phyloP scores from a whole-genome alignment of 495 filamentous ascomycete genomes.

The Chlorociboria aeruginascens region DNA sequence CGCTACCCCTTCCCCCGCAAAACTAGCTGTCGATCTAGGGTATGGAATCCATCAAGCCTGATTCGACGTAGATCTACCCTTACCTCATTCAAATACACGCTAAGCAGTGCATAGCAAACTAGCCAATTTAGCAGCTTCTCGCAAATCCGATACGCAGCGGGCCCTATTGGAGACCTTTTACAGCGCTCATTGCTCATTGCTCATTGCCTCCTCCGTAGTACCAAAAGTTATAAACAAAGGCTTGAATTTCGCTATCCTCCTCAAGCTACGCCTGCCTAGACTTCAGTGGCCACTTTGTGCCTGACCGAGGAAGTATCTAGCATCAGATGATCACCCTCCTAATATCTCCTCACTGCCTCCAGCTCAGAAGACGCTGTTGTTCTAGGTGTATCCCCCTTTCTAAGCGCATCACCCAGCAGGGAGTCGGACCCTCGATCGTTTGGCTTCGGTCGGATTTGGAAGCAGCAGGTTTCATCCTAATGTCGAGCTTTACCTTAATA shows the following conservation, averaged over 20 bases:
- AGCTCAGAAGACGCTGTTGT: slow-evolving; percentile 25
- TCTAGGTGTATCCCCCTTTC: neutral
- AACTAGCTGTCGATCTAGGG: slow-evolving; percentile 7
- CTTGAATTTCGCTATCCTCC: neutral
- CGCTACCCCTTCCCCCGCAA: neutral
- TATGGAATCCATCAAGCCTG: slow-evolving; percentile 9
- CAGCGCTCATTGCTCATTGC: slow-evolving; percentile 30
- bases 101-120: neutral
- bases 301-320: neutral
- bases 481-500: too few relatives aligned
- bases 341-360: slow-evolving; percentile 4
- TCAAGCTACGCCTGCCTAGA: slow-evolving; percentile 5
- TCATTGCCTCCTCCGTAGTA: slow-evolving; percentile 24
- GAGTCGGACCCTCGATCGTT: too few relatives aligned
- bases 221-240: slow-evolving; percentile 6
- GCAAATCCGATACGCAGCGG: slow-evolving; percentile 48
- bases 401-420: neutral
- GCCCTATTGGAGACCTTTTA: slow-evolving; percentile 41
- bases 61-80: slow-evolving; percentile 3
- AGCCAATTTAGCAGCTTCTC: slow-evolving; percentile 38
- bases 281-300: neutral
- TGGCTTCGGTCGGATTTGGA: too few relatives aligned
- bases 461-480: too few relatives aligned
- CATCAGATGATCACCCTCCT: slow-evolving; percentile 1
- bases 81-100: neutral